Evolutionary conservation across 1,284 basidiomycete genomes (phyloP).

Genomic region (Polyporus tsugae): DNA sequence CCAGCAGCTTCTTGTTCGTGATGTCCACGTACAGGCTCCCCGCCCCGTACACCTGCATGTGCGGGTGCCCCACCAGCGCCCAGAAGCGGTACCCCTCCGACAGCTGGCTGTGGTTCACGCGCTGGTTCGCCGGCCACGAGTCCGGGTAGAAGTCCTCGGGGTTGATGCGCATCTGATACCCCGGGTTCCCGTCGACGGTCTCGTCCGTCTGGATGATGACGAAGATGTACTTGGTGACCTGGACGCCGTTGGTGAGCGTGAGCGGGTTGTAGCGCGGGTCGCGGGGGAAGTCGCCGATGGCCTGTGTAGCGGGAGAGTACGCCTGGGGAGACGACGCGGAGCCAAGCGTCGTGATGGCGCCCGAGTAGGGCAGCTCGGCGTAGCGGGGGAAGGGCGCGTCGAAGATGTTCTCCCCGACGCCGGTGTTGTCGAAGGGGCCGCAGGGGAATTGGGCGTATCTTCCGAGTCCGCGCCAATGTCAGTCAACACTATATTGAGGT

Average conservation of each 20-base stretch:
- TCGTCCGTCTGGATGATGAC: slow-evolving; percentile 7
- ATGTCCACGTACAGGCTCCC: slow-evolving; percentile 6
- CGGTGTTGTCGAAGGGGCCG: slow-evolving; percentile 1
- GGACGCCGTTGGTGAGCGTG: neutral
- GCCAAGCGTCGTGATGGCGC: slow-evolving; percentile 1
- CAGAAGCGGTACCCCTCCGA: slow-evolving; percentile 9
- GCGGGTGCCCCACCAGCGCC: neutral
- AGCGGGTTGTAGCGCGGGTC: slow-evolving; percentile 3
- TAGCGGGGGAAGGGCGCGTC: neutral
- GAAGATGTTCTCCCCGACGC: neutral
- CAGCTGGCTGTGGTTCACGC: slow-evolving; percentile 7
- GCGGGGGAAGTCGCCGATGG: neutral
- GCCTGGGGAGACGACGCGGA: neutral
- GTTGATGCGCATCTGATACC: slow-evolving; percentile 5
- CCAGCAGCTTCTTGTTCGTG: slow-evolving; percentile 8
- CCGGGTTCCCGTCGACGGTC: slow-evolving; percentile 1
- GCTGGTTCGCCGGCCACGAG: slow-evolving; percentile 4
- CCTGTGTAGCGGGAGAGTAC: neutral
- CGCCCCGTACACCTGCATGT: slow-evolving; percentile 7
- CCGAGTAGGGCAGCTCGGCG: slow-evolving; percentile 1
- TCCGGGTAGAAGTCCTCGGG: slow-evolving; percentile 8
- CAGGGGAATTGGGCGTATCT: neutral
- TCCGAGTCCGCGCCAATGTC: neutral
- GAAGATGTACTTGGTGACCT: slow-evolving; percentile 7
- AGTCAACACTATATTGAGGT: too few relatives aligned